Conservation (phyloP, 345 rosid species). For the Gossypium turneri region DNA sequence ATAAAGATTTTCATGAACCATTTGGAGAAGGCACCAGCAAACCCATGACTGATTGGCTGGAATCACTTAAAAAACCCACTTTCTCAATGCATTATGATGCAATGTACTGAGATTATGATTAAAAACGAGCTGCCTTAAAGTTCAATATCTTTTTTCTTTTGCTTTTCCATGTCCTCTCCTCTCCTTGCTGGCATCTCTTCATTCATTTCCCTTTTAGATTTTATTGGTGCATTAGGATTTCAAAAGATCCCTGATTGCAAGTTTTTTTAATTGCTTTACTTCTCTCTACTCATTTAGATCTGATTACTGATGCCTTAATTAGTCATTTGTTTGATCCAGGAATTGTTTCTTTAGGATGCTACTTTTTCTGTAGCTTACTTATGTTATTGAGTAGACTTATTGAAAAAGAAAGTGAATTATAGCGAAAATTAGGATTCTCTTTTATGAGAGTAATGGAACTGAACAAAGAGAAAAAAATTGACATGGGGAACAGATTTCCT, state of each 20-base stretch:
- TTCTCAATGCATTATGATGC: slow-evolving; percentile 1
- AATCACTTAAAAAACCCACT: neutral
- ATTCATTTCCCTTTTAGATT: neutral
- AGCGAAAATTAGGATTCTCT: neutral
- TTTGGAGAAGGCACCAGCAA: neutral
- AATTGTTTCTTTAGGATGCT: neutral
- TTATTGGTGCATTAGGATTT: neutral
- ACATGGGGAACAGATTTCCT: neutral
- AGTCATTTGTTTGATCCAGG: neutral
- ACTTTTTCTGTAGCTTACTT: neutral
- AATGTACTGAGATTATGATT: neutral
- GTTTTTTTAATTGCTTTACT: neutral
- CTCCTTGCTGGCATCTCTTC: neutral
- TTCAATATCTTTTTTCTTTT: neutral
- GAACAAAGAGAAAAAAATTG: neutral
- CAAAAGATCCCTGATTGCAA: neutral
- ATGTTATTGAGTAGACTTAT: neutral
- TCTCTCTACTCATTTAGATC: neutral
- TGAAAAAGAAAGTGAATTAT: neutral
- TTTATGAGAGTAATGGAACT: neutral
- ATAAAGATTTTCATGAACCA: neutral
- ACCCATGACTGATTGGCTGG: too few species aligned
- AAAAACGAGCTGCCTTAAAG: neutral
- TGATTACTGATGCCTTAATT: neutral
- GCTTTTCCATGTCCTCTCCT: too few species aligned